These are phyloP conservation scores for Trichoderma virens DNA, from an alignment of 495 filamentous ascomycete species.

Conservation along the genomic window DNA sequence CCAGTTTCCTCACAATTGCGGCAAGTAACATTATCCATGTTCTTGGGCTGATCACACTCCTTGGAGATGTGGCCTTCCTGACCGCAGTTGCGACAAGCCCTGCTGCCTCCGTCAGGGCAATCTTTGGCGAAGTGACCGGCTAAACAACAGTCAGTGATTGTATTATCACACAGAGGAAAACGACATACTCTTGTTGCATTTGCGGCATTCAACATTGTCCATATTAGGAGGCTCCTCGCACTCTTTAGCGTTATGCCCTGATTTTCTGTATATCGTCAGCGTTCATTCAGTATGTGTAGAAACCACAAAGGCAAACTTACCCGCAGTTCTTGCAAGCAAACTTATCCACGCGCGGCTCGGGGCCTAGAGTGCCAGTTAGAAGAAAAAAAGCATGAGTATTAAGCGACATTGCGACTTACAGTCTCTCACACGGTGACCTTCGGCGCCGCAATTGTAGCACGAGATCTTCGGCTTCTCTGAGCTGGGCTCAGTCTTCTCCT, in stretches of 20 bases:
- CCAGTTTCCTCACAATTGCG: slow-evolving; percentile 70
- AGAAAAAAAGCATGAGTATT: slow-evolving; percentile 14
- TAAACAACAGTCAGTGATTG: slow-evolving; percentile 21
- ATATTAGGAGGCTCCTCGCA: slow-evolving; percentile 57
- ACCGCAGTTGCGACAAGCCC: slow-evolving; percentile 62
- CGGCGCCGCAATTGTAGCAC: slow-evolving; percentile 67
- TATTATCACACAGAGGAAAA: neutral
- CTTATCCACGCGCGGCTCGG: slow-evolving; percentile 43
- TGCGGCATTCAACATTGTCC: slow-evolving; percentile 50
- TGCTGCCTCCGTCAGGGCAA: slow-evolving; percentile 54
- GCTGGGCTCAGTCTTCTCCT: slow-evolving; percentile 46
- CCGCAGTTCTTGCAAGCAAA: slow-evolving; percentile 80
- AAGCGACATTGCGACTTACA: slow-evolving; percentile 38
- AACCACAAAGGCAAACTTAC: slow-evolving; percentile 30
- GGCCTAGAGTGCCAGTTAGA: slow-evolving; percentile 32
- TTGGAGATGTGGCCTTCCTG: slow-evolving; percentile 55
- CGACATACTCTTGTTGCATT: slow-evolving; percentile 47
- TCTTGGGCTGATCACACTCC: slow-evolving; percentile 51
- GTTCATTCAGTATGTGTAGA: neutral
- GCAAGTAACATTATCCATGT: slow-evolving; percentile 59
- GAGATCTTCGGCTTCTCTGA: slow-evolving; percentile 45
- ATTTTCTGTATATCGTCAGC: slow-evolving; percentile 24
- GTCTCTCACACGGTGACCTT: slow-evolving; percentile 63
- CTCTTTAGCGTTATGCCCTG: slow-evolving; percentile 36
- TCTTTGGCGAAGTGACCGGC: slow-evolving; percentile 80